These are phyloP conservation scores for Starmerella stellata DNA, from an alignment of 805 yeast species.

Conservation along the genomic window DNA sequence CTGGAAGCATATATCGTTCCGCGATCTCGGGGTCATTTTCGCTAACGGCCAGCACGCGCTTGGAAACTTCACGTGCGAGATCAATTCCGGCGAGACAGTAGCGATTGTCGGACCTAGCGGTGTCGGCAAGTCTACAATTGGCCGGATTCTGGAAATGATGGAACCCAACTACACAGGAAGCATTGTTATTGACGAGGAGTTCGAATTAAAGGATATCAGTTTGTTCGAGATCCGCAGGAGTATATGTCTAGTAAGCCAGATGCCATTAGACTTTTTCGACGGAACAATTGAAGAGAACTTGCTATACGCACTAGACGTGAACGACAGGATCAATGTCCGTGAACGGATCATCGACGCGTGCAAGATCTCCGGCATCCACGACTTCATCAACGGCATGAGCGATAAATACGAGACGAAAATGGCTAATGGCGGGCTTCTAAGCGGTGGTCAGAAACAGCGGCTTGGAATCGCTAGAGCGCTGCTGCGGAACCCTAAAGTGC, in stretches of 20 bases:
- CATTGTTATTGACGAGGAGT: conserved; percentile 29
- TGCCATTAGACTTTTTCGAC: conserved; percentile 43
- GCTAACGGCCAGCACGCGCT: conserved; percentile 23
- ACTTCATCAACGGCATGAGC: conserved; percentile 34
- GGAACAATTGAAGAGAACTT: conserved; percentile 61
- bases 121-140: conserved; percentile 71
- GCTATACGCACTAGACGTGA: conserved; percentile 4
- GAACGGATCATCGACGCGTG: conserved; percentile 17
- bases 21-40: conserved; percentile 4
- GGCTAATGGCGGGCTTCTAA: conserved; percentile 32
- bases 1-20: conserved; percentile 8
- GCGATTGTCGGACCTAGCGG: conserved; percentile 81
- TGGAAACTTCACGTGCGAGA: conserved; percentile 27
- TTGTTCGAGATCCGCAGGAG: conserved; percentile 32
- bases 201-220: conserved; percentile 32
- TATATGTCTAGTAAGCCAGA: conserved; percentile 60
- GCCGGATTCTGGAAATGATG: conserved; percentile 38
- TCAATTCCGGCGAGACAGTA: conserved; percentile 33
- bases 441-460: conserved; percentile 87
- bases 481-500: conserved; percentile 43
- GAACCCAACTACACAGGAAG: conserved; percentile 28
- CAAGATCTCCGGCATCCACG: conserved; percentile 35
- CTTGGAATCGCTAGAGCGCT: conserved; percentile 70
- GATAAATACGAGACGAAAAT: conserved; percentile 42
- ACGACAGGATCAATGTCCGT: background rate